These are phyloP conservation scores for Phytophthora idaei DNA, from an alignment of 352 stramenopile species.

Conservation along the genomic window DNA sequence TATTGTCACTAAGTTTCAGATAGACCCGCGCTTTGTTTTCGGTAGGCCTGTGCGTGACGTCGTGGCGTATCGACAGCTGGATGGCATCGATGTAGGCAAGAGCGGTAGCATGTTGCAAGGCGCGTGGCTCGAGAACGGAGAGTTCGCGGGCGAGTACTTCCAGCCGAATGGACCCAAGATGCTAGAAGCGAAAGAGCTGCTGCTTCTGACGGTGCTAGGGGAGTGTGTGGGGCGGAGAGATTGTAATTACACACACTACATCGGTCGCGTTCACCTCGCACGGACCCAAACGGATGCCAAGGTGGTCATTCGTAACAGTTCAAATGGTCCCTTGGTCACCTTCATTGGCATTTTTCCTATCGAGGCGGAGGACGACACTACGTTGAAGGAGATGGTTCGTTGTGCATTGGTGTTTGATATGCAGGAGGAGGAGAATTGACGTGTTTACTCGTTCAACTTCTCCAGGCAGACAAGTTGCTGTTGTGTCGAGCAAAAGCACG, in stretches of 20 bases:
- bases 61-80: slow-evolving; percentile 16
- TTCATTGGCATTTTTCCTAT: slow-evolving; percentile 32
- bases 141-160: slow-evolving; percentile 30
- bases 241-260: slow-evolving; percentile 23
- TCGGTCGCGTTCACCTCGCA: slow-evolving; percentile 10
- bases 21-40: slow-evolving; percentile 36
- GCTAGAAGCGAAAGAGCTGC: slow-evolving; percentile 21
- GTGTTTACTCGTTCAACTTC: not conserved
- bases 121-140: slow-evolving; percentile 31
- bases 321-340: slow-evolving; percentile 12
- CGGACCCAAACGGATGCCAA: slow-evolving; percentile 13
- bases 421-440: not conserved
- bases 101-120: slow-evolving; percentile 23
- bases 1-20: slow-evolving; percentile 28
- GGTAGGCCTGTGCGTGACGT: slow-evolving; percentile 30
- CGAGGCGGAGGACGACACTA: slow-evolving; percentile 13
- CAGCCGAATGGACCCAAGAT: slow-evolving; percentile 4
- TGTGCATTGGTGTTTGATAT: not conserved
- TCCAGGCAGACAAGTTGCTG: slow-evolving; percentile 26
- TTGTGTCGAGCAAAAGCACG: slow-evolving; percentile 19
- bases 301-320: slow-evolving; percentile 33
- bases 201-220: slow-evolving; percentile 24
- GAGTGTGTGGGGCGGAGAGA: slow-evolving; percentile 31
- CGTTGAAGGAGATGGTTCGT: slow-evolving; percentile 22
- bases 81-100: slow-evolving; percentile 22